Base-by-base conservation (phyloP, 75 land plant species). In the Picea glauca region DNA sequence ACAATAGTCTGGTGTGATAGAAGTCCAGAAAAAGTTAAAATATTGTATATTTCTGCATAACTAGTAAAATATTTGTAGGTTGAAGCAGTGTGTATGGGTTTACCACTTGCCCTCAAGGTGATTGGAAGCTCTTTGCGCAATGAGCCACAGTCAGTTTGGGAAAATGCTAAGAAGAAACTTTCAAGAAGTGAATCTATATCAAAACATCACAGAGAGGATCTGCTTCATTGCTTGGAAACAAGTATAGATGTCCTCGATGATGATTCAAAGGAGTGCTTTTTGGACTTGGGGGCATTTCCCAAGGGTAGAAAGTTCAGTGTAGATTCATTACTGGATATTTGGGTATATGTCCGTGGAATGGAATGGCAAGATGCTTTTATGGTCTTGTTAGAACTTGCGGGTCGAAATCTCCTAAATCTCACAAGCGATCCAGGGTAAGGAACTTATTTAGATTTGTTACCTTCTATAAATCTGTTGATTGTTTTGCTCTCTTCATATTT, bases 271-370 rank as follows among this genome's bases (percentile, higher is more conserved):
- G 90, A 90, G 62, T 90, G 92, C 58, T 90, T 88, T 77, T 61
- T 88, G 61, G 92, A 90, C 54, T 77, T 90, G 76, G 90, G 90
- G 12, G 62, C 85, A 18, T 90, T 90, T 76, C 88, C 90, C 0
- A 88, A 90, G 62, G 92, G 88, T 77, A 86, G 77, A 68, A 88
- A 81, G 62, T 88, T 90, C 60, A 86, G 88, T 15, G 84, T 84
- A 20, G 90, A 84, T 79, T 73, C 85, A 0, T 85, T 90, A 0
- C 80, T 90, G 75, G 81, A 82, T 60, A 72, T 90, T 38, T 90
- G 92, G 92, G 81, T 86, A 58, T 84, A 85, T 72, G 64, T 81
- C 1, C 88, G 86, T 35, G 89, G 81, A 21, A 67, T 90, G 18
- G 84, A 84, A 30, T 88, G 83, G 62, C 79, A 80, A 17, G 90